A percentile compares a stretch with the other conserved stretches of the same genome.
Evolutionary conservation across 768 basidiomycete species (phyloP).

Genomic region (Russula compacta): DNA sequence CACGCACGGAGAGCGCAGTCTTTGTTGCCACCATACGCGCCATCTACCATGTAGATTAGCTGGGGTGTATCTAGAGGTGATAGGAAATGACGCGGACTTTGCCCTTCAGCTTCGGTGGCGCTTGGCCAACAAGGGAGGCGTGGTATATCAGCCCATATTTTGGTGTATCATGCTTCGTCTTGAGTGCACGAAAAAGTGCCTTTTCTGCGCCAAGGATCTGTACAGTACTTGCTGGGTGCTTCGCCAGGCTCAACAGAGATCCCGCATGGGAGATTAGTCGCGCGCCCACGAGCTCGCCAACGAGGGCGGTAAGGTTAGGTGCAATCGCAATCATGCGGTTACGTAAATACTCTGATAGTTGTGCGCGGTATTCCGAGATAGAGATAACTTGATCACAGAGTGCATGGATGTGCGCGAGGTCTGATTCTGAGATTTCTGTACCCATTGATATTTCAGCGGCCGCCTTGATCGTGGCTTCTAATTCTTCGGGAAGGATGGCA

Average conservation of each 20-base stretch:
- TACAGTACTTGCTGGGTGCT: slow-evolving; percentile 71
- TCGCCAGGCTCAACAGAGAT: slow-evolving; percentile 58
- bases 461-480: slow-evolving; percentile 89
- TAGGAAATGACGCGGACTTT: slow-evolving; percentile 44
- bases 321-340: slow-evolving; percentile 99
- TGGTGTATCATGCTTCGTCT: slow-evolving; percentile 89
- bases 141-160: slow-evolving; percentile 99
- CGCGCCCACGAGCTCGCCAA: slow-evolving; percentile 71
- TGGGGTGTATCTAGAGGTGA: not conserved
- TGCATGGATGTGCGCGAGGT: slow-evolving; percentile 93
- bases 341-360: slow-evolving; percentile 91
- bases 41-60: slow-evolving; percentile 48
- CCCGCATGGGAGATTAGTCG: slow-evolving; percentile 69
- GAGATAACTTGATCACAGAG: slow-evolving; percentile 98
- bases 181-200: slow-evolving; percentile 65
- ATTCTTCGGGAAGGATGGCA: slow-evolving; percentile 89
- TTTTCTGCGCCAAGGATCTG: slow-evolving; percentile 74
- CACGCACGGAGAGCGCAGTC: slow-evolving; percentile 92
- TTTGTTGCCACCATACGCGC: slow-evolving; percentile 99
- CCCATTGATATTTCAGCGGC: slow-evolving; percentile 99
- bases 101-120: slow-evolving; percentile 95
- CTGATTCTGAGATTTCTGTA: slow-evolving; percentile 95
- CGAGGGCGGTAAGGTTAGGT: slow-evolving; percentile 85
- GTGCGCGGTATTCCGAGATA: slow-evolving; percentile 88
- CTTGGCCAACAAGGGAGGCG: slow-evolving; percentile 94